Conservation (phyloP, 202 grass and related monocot species). For the Elaeis oleifera region DNA sequence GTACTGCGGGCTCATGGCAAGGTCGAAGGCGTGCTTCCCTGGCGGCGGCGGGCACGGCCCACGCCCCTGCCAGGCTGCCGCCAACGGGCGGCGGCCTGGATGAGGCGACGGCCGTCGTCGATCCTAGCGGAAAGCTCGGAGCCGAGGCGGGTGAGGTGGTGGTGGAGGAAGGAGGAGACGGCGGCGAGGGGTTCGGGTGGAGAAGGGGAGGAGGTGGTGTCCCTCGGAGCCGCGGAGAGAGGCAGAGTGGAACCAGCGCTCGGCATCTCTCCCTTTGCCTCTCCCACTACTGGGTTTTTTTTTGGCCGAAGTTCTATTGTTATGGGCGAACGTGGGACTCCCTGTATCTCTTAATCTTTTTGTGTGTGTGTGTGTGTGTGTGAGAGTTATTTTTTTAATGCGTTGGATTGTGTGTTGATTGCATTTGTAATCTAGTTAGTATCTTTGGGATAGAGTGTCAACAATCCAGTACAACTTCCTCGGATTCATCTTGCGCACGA, state of each 20-base stretch:
- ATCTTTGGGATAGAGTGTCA: no score
- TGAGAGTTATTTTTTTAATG: no score
- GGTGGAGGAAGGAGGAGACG: conserved; percentile 60
- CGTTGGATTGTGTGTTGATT: no score
- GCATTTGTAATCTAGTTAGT: no score
- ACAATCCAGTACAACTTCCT: no score
- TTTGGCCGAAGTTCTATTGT: no score
- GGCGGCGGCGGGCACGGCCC: not conserved
- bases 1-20: conserved; percentile 54
- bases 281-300: not conserved
- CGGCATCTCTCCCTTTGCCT: not conserved
- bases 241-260: conserved; percentile 36
- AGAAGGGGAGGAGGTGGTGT: conserved; percentile 5
- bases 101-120: conserved; percentile 32
- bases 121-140: conserved; percentile 30
- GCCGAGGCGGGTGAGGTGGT: conserved; percentile 51
- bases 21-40: conserved; percentile 32
- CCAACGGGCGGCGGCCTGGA: conserved; percentile 25
- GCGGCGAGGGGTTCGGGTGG: conserved; percentile 43
- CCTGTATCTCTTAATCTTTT: no score
- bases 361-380: no score
- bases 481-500: no score
- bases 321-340: no score
- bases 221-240: conserved; percentile 52
- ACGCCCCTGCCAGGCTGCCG: conserved; percentile 7